Evolutionary conservation across 148 eudicot species (phyloP), one percentile per base, ranked within the genome.

Genomic region (Vaccinium macrocarpon): DNA sequence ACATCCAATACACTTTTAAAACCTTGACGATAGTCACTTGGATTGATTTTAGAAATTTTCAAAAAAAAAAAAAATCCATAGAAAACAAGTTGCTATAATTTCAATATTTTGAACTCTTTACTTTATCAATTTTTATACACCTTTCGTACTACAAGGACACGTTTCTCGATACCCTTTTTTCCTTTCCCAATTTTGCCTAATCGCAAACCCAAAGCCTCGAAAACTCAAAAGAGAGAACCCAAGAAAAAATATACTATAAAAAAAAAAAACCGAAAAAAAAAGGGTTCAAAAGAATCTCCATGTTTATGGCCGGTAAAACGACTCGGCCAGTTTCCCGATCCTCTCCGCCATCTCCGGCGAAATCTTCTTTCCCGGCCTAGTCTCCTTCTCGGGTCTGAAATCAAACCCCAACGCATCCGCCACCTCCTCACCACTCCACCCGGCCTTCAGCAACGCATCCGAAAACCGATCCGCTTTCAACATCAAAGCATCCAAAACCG

Each of bases 391-490:
- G 82, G 83, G 85, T 51, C 90, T 81, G 56, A 93, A 95, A 86
- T 95, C 95, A 16, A 95, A 93, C 56, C 95, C 95, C 56, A 95
- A 88, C 0, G 89, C 97, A 10, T 95, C 97, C 64, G 94, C 88
- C 1, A 95, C 98, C 85, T 95, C 98, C 46, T 93, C 97, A 84
- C 95, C 90, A 92, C 97, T 95, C 98, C 98, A 95, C 79, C 98
- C 98, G 49, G 94, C 94, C 86, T 91, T 90, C 52, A 92, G 81
- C 2, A 95, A 81, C 10, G 88, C 85, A 59, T 94, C 98, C 77
- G 98, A 95, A 46, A 90, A 91, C 84, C 92, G 92, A 83, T 92
- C 93, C 76, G 95, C 92, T 86, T 95, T 95, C 64, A 95, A 9
- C 0, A 95, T 77, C 29, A 95, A 55, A 25, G 97, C 98, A 42